Percentiles rank a stretch among this genome's conserved stretches.
These are phyloP conservation scores for Pisolithus microcarpus DNA, from an alignment of 768 basidiomycete species.

Conservation along the genomic window DNA sequence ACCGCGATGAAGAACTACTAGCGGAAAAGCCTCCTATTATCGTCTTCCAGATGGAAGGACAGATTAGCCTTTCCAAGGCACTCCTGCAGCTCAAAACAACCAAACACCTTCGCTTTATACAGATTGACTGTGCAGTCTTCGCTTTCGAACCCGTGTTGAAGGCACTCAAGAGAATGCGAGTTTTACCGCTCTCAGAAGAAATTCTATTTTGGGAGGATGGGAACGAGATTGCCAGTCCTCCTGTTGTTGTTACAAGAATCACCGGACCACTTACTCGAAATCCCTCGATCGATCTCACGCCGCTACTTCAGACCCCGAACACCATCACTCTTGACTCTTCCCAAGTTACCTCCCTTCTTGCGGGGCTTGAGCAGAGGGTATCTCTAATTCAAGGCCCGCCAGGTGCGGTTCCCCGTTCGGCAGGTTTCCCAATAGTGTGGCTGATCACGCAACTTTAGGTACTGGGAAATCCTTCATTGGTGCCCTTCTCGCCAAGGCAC, in stretches of 20 bases:
- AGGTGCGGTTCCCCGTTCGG: constrained; percentile 32
- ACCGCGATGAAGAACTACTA: constrained; percentile 48
- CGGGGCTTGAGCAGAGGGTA: constrained; percentile 49
- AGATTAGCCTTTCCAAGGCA: constrained; percentile 29
- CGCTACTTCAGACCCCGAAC: constrained; percentile 30
- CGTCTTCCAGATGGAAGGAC: constrained; percentile 46
- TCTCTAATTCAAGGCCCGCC: constrained; percentile 68
- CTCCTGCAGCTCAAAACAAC: constrained; percentile 35
- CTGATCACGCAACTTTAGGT: constrained; percentile 30
- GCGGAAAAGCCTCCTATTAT: constrained; percentile 41
- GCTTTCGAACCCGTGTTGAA: constrained; percentile 57
- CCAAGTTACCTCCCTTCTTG: constrained; percentile 39
- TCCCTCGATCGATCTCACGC: constrained; percentile 35
- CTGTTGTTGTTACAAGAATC: constrained; percentile 7
- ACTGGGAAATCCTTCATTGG: constrained; percentile 75
- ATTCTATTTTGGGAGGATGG: constrained; percentile 47
- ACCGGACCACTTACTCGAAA: constrained; percentile 25
- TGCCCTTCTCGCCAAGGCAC: constrained; percentile 53
- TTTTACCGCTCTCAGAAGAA: constrained; percentile 43
- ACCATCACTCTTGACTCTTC: constrained; percentile 44
- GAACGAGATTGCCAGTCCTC: constrained; percentile 7
- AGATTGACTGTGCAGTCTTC: constrained; percentile 56
- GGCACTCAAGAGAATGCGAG: constrained; percentile 41
- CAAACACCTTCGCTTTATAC: constrained; percentile 38
- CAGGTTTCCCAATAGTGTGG: neutral